Conservation (phyloP, 1,284 basidiomycete species). For the Mycosarcoma maydis region DNA sequence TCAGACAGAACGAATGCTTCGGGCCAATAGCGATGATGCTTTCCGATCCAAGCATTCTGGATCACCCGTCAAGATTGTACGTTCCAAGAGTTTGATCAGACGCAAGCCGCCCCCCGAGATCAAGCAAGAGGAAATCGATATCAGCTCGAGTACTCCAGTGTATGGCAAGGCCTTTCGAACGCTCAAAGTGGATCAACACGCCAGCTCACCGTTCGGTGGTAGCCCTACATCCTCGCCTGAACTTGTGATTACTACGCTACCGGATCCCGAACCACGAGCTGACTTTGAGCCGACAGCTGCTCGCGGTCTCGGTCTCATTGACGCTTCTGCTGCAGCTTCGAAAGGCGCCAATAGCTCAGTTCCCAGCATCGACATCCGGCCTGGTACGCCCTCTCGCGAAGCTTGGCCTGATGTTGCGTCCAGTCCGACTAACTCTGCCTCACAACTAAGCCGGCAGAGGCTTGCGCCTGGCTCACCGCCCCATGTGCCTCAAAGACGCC, state of each 20-base stretch:
- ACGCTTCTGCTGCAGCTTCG: not conserved
- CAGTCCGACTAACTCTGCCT: not conserved
- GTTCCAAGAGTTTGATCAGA: constrained; percentile 26
- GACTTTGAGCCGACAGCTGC: not conserved
- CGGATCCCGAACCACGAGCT: not conserved
- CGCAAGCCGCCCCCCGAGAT: constrained; percentile 38
- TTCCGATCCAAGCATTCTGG: constrained; percentile 10
- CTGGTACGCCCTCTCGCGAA: constrained; percentile 15
- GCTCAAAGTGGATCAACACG: constrained; percentile 16
- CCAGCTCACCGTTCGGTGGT: constrained; percentile 13
- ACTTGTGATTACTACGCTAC: not conserved
- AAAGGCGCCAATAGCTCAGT: not conserved
- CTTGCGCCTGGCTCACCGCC: constrained; percentile 8
- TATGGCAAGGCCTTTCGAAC: constrained; percentile 12
- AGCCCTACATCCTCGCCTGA: constrained; percentile 23
- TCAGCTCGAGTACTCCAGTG: constrained; percentile 33
- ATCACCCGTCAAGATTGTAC: constrained; percentile 27
- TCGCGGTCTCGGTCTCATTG: constrained; percentile 17
- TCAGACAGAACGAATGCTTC: not conserved
- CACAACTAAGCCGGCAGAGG: constrained; percentile 3
- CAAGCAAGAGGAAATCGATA: constrained; percentile 42
- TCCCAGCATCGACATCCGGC: constrained; percentile 24
- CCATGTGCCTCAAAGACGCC: not conserved
- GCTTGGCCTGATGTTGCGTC: not conserved
- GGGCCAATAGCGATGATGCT: constrained; percentile 20